Evolutionary conservation across 345 rosid genomes (phyloP), one percentile per base, ranked within the genome.

Genomic region (Salix viminalis): DNA sequence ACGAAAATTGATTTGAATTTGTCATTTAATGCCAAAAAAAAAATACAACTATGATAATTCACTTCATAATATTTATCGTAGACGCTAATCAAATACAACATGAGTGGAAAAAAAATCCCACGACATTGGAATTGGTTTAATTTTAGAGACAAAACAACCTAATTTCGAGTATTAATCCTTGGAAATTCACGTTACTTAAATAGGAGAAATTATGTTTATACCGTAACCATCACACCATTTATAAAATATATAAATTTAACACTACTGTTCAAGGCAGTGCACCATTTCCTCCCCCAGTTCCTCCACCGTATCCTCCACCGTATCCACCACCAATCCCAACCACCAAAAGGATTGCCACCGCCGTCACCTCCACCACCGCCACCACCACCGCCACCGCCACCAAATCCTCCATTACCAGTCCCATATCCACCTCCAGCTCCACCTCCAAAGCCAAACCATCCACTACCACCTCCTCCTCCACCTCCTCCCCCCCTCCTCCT

Each of bases 221-320:
- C 26, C 26, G 0, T 44, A 44, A 1, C 15, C 4, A 13, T 3
- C 15, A 44, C 1, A 13, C 4, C 15, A 44, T 44, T 2, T 44
- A 13, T n/a, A 0, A 1, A 56, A 56, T 65, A 56, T 65, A 65
- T 56, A 21, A 44, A 11, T 44, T 12, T 14, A 44, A 2, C 10
- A 34, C 28, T 34, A 11, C 11, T 42, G 14, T 19, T 78, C 80
- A 79, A 18, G 80, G 80, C 42, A 16, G 9, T 11, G 80, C 82
- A n/a, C 76, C 7, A 5, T 34, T 34, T 34, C 37, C 80, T 60
- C 85, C 75, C 37, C 37, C 37, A 5, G 37, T 5, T 7, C 76
- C 79, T n/a, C 84, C 73, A 74, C 10, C 66, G 2, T 7, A 4
- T 7, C 76, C 79, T n/a, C 81, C 73, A 68, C 11, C 66, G 2